Percentiles rank a stretch among this genome's conserved stretches.
Evolutionary conservation across 192 early-diverging fungal species (phyloP).

Genomic region (Coemansia sp.): DNA sequence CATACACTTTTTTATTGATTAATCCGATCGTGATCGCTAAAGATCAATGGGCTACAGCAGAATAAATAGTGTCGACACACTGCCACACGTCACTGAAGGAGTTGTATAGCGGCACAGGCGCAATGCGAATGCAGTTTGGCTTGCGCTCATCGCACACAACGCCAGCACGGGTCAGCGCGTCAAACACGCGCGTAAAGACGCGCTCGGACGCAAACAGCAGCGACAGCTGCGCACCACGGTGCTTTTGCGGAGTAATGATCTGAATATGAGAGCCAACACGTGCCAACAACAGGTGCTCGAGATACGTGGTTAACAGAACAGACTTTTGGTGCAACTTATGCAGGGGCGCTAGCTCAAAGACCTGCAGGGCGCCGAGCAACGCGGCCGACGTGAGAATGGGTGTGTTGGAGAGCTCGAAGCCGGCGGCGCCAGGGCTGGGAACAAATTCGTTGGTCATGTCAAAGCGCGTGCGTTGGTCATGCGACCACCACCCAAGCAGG

Average conservation of each 20-base stretch:
- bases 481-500: slow-evolving; percentile 93
- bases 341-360: slow-evolving; percentile 76
- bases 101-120: slow-evolving; percentile 90
- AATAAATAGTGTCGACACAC: slow-evolving; percentile 60
- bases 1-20: background rate
- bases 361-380: slow-evolving; percentile 75
- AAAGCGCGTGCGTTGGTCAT: slow-evolving; percentile 79
- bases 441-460: slow-evolving; percentile 83
- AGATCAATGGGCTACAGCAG: background rate
- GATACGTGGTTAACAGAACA: slow-evolving; percentile 74
- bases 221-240: slow-evolving; percentile 88
- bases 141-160: slow-evolving; percentile 87
- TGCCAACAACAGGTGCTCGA: slow-evolving; percentile 70
- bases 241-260: slow-evolving; percentile 76
- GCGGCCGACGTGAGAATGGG: slow-evolving; percentile 70
- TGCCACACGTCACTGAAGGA: slow-evolving; percentile 76
- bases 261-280: slow-evolving; percentile 40
- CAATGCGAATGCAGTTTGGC: slow-evolving; percentile 87
- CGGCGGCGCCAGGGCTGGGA: slow-evolving; percentile 76
- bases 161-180: slow-evolving; percentile 59
- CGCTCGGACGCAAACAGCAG: slow-evolving; percentile 53
- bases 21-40: background rate
- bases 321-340: slow-evolving; percentile 73
- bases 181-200: slow-evolving; percentile 60
- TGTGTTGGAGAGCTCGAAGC: slow-evolving; percentile 89